Evolutionary conservation across 2,329 filamentous ascomycete genomes (phyloP), one percentile per base, ranked within the genome.

Genomic region (Gnomoniopsis sp.): DNA sequence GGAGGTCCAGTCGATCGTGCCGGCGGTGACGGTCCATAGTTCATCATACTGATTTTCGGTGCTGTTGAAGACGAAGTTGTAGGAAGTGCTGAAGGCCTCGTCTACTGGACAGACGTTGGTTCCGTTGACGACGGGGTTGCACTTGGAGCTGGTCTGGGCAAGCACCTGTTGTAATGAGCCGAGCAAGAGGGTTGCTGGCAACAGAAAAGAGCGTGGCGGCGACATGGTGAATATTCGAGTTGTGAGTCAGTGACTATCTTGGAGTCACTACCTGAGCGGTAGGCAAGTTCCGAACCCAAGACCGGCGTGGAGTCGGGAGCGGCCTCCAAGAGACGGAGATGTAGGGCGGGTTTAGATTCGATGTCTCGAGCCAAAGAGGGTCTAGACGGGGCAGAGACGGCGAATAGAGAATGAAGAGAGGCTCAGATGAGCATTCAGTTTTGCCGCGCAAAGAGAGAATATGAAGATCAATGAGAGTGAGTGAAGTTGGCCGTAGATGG

Each of bases 71-170:
- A 81, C 71, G 74, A 85, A 89, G 49, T 76, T 77, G 72, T 87
- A 79, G 34, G 79, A 71, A 54, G 84, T 84, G 57, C 87, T 85
- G 19, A 96, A 81, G 14, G 90, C 92, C 2, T 85, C 79, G 71
- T 95, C 83, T 44, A 85, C 72, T 1, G 89, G 85, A 71, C 92
- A 96, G 64, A 77, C 73, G 47, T 81, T 85, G 61, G 76, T 74
- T 4, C 41, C 41, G 64, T 91, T 82, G 43, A 52, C 49, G 67
- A 88, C 79, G 6, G 93, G 93, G 69, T 96, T 87, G 78, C 93
- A 98, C 46, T 80, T 72, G 8, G 90, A 91, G 57, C 75, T 85
- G 34, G 92, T 91, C 72, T 97, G 93, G 51, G 88, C 91, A 41
- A 79, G 65, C 50, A 79, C 77, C 47, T 82, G 68, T 11, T 78